Evolutionary conservation across 306 rosid genomes (phyloP).

Genomic region (Clitoria ternatea): DNA sequence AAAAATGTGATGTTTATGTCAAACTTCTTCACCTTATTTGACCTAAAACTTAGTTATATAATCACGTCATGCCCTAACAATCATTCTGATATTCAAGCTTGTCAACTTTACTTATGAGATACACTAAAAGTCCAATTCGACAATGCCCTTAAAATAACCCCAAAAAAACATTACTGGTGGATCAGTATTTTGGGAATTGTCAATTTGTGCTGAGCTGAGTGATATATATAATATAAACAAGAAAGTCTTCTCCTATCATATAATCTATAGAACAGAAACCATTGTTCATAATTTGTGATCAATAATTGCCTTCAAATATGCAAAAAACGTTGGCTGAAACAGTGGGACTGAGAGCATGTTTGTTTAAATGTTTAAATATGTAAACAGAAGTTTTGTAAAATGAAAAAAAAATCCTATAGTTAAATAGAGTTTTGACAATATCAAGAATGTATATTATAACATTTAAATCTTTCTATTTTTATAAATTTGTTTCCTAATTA

Average conservation of each 20-base stretch:
- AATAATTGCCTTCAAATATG: constrained; percentile 32
- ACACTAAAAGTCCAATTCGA: constrained; percentile 9
- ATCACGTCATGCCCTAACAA: constrained; percentile 14
- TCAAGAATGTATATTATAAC: no score
- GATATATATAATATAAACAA: background rate
- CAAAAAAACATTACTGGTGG: background rate
- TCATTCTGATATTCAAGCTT: constrained; percentile 20
- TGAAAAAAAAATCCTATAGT: no score
- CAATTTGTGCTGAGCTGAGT: constrained; percentile 19
- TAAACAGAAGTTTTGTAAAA: no score
- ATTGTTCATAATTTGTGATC: constrained; percentile 35
- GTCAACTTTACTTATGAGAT: constrained; percentile 31
- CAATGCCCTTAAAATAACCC: constrained; percentile 15
- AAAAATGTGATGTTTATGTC: background rate
- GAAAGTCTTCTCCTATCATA: constrained; percentile 26
- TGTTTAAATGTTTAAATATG: background rate
- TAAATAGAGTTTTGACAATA: no score
- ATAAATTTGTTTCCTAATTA: no score
- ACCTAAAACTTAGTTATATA: constrained; percentile 15
- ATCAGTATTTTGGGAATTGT: background rate
- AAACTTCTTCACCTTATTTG: constrained; percentile 6
- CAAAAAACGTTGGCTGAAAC: constrained; percentile 22
- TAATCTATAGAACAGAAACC: constrained; percentile 28
- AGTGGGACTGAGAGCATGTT: background rate
- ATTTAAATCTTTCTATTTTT: no score